Evolutionary conservation across 495 filamentous ascomycete genomes (phyloP), one percentile per base, ranked within the genome.

Genomic region (Hamigera avellanea): DNA sequence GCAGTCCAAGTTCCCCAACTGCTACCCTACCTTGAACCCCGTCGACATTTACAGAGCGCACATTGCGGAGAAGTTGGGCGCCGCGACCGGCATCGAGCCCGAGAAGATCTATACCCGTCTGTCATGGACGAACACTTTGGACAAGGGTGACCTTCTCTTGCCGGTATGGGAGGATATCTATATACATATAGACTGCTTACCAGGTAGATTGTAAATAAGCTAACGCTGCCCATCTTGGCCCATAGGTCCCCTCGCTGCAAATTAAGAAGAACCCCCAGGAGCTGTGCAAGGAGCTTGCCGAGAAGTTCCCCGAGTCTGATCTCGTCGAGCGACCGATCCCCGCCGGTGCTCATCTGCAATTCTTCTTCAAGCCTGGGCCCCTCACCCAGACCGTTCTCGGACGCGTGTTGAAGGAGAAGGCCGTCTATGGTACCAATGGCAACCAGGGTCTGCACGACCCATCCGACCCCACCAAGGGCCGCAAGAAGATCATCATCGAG

Each of bases 31-130:
- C 8, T 40, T 76, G 49, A 98, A 98, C 65, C 82, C 84, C 15
- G 69, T 86, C 39, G 89, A 98, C 54, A 65, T 93, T 41, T 96
- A 89, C 69, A 73, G 91, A 27, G 73, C 80, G 34, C 84, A 93
- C 44, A 78, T 95, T 43, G 72, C 83, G 37, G 69, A 81, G 30
- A 67, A 80, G 21, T 64, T 98, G 19, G 68, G 72, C n/a, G 64
- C 72, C n/a, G 70, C 81, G 33, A 77, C 80, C 14, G 81, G 75
- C 8, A 78, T 89, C 33, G 81, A 89, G 31, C 48, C 75, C 2
- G 68, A 68, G 33, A 74, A 86, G 53, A 84, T 98, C 51, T 93
- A 83, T 49, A 64, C 78, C 14, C 74, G 76, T 19, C 59, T 96
- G 23, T 65, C 75, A 50, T 94, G 85, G 86, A 94, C 89, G 10